Conservation (phyloP, 495 filamentous ascomycete species). For the Pseudotulostoma volvatum region DNA sequence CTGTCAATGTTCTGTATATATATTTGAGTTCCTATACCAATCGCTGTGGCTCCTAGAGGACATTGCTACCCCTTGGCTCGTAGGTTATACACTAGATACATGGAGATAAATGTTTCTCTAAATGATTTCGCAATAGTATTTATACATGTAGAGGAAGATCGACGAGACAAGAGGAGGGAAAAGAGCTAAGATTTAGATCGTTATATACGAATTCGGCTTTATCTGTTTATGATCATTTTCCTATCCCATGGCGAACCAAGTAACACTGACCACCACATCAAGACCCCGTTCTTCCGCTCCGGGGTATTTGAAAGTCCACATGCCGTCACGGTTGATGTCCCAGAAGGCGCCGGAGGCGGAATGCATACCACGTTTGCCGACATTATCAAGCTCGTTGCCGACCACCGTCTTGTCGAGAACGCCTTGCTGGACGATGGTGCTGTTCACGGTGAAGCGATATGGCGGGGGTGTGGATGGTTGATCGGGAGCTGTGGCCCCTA, state of each 20-base stretch:
- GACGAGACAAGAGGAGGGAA: no score
- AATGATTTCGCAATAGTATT: no score
- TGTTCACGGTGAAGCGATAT: constrained; percentile 90
- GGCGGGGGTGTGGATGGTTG: constrained; percentile 16
- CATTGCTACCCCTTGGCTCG: no score
- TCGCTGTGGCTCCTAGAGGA: no score
- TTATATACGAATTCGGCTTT: no score
- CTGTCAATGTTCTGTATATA: no score
- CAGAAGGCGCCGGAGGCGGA: constrained; percentile 87
- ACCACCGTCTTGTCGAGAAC: constrained; percentile 28
- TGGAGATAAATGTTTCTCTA: no score
- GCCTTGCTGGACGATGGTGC: constrained; percentile 88
- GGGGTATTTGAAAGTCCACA: constrained; percentile 95
- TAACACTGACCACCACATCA: constrained; percentile 80
- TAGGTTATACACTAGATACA: no score
- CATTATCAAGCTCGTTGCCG: constrained; percentile 28
- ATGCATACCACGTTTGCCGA: constrained; percentile 87
- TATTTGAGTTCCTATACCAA: no score
- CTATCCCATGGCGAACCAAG: constrained; percentile 55
- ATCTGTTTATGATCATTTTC: not conserved
- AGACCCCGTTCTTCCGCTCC: constrained; percentile 68
- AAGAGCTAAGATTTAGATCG: no score
- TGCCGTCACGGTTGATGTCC: constrained; percentile 93
- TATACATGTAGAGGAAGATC: no score
- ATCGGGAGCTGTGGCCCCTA: constrained; percentile 57